Conservation (phyloP, 192 early-diverging fungal genomes). For the Chytriomyces confervae region DNA sequence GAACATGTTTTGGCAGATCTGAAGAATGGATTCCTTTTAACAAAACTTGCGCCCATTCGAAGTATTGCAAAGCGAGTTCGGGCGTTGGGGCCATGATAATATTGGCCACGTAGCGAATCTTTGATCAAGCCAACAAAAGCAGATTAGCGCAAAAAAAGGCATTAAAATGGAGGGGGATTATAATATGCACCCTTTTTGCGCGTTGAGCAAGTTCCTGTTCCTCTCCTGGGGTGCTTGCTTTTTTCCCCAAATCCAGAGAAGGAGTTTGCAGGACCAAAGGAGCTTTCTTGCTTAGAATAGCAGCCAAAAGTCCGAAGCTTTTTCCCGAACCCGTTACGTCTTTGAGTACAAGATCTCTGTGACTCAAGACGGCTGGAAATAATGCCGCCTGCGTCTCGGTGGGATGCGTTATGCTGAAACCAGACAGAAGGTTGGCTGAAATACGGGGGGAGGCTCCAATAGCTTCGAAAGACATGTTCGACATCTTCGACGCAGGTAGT, state of each 20-base stretch:
- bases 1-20: conserved; percentile 40
- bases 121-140: neutral
- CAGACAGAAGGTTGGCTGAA: neutral
- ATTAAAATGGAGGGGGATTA: neutral
- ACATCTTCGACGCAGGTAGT: too few species aligned
- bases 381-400: conserved; percentile 39
- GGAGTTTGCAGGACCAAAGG: neutral
- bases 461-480: neutral
- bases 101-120: conserved; percentile 39
- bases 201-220: conserved; percentile 14
- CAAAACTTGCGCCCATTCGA: conserved; percentile 27
- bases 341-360: conserved; percentile 48
- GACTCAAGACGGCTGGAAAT: conserved; percentile 45
- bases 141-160: neutral
- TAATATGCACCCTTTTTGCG: neutral
- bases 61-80: conserved; percentile 52
- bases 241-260: neutral
- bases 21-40: neutral
- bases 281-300: conserved; percentile 43
- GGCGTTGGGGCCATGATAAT: conserved; percentile 52
- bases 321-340: conserved; percentile 58
- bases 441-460: conserved; percentile 19
- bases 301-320: conserved; percentile 46
- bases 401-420: conserved; percentile 11
- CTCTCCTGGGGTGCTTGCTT: neutral